Evolutionary conservation across 495 filamentous ascomycete species (phyloP).

Genomic region (Platismatia glauca): DNA sequence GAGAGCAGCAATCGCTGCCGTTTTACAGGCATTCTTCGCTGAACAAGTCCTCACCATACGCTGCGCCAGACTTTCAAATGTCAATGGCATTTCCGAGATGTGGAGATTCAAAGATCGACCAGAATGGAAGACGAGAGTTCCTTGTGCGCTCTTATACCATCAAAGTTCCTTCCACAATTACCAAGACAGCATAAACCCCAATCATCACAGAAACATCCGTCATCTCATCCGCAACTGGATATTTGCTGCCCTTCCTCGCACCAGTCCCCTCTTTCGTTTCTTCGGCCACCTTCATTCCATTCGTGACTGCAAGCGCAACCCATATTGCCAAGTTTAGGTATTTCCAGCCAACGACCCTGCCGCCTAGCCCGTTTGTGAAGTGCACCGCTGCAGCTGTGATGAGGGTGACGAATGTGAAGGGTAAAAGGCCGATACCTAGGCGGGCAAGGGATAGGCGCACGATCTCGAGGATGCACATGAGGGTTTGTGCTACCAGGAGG

Average conservation of each 20-base stretch:
- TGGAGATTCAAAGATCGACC: not conserved
- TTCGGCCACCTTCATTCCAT: slow-evolving; percentile 27
- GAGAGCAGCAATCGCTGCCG: no score
- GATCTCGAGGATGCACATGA: slow-evolving; percentile 31
- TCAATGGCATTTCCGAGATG: not conserved
- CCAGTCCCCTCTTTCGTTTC: slow-evolving; percentile 20
- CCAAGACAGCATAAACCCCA: slow-evolving; percentile 28
- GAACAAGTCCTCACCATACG: no score
- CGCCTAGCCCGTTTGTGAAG: slow-evolving; percentile 19
- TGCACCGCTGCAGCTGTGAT: slow-evolving; percentile 22
- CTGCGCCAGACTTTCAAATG: no score
- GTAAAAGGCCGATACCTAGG: slow-evolving; percentile 28
- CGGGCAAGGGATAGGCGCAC: slow-evolving; percentile 26
- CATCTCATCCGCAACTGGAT: slow-evolving; percentile 29
- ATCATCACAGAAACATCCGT: slow-evolving; percentile 31
- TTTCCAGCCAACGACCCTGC: slow-evolving; percentile 16
- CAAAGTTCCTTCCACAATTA: slow-evolving; percentile 19
- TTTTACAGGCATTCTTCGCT: no score
- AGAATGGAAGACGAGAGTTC: not conserved
- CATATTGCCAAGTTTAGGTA: slow-evolving; percentile 28
- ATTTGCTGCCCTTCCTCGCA: slow-evolving; percentile 28
- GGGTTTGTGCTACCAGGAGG: slow-evolving; percentile 24
- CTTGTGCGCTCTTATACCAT: not conserved
- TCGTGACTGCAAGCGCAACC: slow-evolving; percentile 25
- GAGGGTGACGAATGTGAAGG: slow-evolving; percentile 27